Percentiles rank a stretch among this genome's conserved stretches.
Conservation (phyloP, 129 eudicot genomes). For the Ambrosia trifida region DNA sequence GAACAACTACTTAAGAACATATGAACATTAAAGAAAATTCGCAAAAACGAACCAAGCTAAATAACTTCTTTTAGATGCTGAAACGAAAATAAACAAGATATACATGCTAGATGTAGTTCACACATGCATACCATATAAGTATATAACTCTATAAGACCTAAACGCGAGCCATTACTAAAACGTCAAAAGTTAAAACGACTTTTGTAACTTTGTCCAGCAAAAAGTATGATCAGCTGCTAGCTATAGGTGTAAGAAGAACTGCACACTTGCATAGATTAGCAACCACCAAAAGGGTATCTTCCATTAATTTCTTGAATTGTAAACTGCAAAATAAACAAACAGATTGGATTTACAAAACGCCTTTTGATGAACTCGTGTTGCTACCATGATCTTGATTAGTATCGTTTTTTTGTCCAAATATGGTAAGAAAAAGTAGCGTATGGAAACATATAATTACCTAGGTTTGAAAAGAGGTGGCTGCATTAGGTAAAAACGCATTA, state of each 20-base stretch:
- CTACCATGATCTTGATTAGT: not conserved
- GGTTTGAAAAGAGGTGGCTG: constrained; percentile 13
- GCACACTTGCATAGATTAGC: constrained; percentile 30
- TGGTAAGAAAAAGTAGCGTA: not conserved
- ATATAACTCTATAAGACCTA: constrained; percentile 17
- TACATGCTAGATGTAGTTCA: not conserved
- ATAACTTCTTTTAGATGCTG: not conserved
- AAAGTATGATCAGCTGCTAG: constrained; percentile 20
- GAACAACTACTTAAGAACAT: not conserved
- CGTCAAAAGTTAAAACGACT: not conserved
- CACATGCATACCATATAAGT: constrained; percentile 5
- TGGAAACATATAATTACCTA: constrained; percentile 13
- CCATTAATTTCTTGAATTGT: constrained; percentile 18
- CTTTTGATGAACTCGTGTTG: not conserved
- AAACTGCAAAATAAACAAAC: constrained; percentile 17
- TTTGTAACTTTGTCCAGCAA: constrained; percentile 3
- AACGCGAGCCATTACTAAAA: not conserved
- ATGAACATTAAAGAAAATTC: not conserved
- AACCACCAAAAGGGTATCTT: constrained; percentile 8
- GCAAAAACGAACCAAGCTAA: not conserved
- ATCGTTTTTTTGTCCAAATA: not conserved
- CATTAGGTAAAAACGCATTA: constrained; percentile 16
- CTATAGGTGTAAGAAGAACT: constrained; percentile 23
- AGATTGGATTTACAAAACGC: constrained; percentile 6
- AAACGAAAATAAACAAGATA: constrained; percentile 3